These are phyloP conservation scores for Coemansia aciculifera DNA, from an alignment of 192 early-diverging fungal species.

Conservation along the genomic window DNA sequence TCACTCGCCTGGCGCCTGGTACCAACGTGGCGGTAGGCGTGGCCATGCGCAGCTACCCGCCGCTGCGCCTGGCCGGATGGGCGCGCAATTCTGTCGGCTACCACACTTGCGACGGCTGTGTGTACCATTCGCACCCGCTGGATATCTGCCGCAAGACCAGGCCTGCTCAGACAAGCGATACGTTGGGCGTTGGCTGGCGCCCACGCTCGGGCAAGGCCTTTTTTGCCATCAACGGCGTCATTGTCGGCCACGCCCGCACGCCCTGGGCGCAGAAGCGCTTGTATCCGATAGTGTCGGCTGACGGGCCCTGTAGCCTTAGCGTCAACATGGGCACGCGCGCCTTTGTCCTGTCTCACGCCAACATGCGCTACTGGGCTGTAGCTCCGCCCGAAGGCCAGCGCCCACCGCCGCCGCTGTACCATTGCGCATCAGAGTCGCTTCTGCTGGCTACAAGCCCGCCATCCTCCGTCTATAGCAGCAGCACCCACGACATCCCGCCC, in stretches of 20 bases:
- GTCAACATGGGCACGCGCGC: conserved; percentile 49
- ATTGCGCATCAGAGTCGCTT: conserved; percentile 63
- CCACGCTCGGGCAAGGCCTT: conserved; percentile 71
- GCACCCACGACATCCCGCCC: conserved; percentile 13
- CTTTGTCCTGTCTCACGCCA: conserved; percentile 50
- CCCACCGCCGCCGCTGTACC: conserved; percentile 56
- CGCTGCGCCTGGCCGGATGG: conserved; percentile 73
- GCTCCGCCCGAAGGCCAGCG: conserved; percentile 44
- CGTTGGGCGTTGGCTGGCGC: conserved; percentile 71
- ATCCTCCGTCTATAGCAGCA: background rate
- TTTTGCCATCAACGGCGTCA: conserved; percentile 71
- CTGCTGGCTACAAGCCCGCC: conserved; percentile 44
- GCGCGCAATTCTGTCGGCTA: conserved; percentile 68
- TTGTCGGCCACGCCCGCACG: conserved; percentile 61
- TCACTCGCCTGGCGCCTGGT: conserved; percentile 56
- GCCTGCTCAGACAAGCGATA: conserved; percentile 56
- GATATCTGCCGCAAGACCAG: conserved; percentile 33
- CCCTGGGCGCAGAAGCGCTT: conserved; percentile 63
- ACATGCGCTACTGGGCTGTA: conserved; percentile 52
- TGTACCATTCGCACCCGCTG: conserved; percentile 62
- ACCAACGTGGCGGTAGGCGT: conserved; percentile 72
- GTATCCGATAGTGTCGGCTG: conserved; percentile 56
- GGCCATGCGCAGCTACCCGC: conserved; percentile 66
- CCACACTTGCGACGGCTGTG: conserved; percentile 64
- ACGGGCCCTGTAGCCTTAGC: conserved; percentile 45